phyloP scores from a whole-genome alignment of 1,284 basidiomycete species.

The Afroboletus lepidellus region DNA sequence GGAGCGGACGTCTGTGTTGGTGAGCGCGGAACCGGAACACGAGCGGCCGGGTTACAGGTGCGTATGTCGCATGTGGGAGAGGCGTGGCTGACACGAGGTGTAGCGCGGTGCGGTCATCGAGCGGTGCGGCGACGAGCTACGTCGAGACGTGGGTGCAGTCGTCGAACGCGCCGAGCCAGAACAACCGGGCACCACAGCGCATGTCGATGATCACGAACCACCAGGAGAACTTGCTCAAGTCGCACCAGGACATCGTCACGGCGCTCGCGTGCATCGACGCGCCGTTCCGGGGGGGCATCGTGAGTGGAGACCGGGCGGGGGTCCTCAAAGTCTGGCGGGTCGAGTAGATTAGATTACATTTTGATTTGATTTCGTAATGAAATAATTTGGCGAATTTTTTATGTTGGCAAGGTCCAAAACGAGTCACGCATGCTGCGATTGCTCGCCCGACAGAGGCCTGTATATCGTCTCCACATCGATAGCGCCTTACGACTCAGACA shows the following conservation, averaged over 20 bases:
- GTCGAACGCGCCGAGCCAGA: conserved; percentile 44
- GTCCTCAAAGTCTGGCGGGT: conserved; percentile 82
- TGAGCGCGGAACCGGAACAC: conserved; percentile 64
- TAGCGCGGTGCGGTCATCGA: conserved; percentile 35
- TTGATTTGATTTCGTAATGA: too few relatives aligned
- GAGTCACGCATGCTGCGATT: conserved; percentile 29
- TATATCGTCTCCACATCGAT: conserved; percentile 14
- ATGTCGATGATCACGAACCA: conserved; percentile 76
- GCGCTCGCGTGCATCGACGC: conserved; percentile 80
- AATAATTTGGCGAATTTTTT: background rate
- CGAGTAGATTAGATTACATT: too few relatives aligned
- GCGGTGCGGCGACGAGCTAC: conserved; percentile 47
- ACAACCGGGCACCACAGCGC: conserved; percentile 68
- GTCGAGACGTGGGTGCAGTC: conserved; percentile 66
- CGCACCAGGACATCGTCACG: conserved; percentile 84
- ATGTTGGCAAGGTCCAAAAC: conserved; percentile 27
- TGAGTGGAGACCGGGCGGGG: conserved; percentile 82
- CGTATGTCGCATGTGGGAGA: conserved; percentile 13
- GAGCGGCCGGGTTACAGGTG: conserved; percentile 74
- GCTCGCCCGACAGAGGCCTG: conserved; percentile 24
- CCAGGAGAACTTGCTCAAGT: conserved; percentile 73
- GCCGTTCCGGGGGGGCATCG: conserved; percentile 82
- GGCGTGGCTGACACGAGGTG: background rate
- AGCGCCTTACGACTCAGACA: background rate
- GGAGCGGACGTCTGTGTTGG: conserved; percentile 72